A percentile compares a stretch with the other conserved stretches of the same genome.
phyloP scores from a whole-genome alignment of 2,329 filamentous ascomycete genomes.

The Pseudogymnoascus sp. region DNA sequence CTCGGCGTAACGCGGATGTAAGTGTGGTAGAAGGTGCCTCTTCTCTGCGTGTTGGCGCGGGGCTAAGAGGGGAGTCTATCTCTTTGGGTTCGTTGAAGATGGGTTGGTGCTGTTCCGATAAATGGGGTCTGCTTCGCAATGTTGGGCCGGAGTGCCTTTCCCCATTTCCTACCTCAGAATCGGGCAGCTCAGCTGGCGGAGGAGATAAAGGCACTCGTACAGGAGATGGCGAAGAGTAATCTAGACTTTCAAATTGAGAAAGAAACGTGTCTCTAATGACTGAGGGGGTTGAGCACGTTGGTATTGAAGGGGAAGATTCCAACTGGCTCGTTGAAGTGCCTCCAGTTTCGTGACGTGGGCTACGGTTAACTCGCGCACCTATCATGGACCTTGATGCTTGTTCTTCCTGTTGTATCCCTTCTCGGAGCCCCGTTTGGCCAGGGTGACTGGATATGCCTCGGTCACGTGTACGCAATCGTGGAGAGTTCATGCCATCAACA shows the following conservation, averaged over 20 bases:
- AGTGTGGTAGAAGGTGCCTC: constrained; percentile 3
- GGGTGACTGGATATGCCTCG: neutral
- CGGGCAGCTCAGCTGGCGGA: neutral
- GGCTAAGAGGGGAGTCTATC: neutral
- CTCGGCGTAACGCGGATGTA: neutral
- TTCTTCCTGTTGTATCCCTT: neutral
- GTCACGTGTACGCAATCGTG: neutral
- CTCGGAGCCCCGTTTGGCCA: neutral
- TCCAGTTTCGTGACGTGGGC: neutral
- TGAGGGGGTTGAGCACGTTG: neutral
- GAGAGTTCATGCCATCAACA: constrained; percentile 7
- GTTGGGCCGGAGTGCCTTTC: neutral
- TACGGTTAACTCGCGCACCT: no score
- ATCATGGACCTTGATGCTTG: neutral
- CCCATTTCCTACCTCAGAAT: neutral
- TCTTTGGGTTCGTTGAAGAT: neutral
- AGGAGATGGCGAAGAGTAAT: neutral
- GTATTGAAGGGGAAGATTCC: constrained; percentile 5
- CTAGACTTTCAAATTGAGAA: neutral
- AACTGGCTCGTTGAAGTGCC: constrained; percentile 2
- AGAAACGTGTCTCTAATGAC: neutral
- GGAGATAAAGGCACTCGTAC: neutral
- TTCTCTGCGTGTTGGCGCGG: neutral
- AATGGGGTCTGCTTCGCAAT: neutral
- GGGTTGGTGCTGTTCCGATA: neutral